Evolutionary conservation across 805 yeast genomes (phyloP).

Genomic region (Starmerella floris): DNA sequence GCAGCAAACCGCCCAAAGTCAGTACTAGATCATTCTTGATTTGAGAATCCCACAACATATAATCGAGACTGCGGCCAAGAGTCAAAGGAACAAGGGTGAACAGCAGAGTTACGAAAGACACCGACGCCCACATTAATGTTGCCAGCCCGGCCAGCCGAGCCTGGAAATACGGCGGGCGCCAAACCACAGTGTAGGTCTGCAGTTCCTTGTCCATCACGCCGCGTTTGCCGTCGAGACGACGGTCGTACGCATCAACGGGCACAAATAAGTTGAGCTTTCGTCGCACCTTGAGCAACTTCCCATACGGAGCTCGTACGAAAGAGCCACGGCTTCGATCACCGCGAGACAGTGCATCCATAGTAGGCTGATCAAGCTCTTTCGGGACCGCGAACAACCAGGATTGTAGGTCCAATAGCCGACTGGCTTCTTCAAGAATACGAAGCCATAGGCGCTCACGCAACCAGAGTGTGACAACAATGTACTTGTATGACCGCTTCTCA

Average conservation of each 20-base stretch:
- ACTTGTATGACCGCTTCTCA: slow-evolving; percentile 44
- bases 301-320: slow-evolving; percentile 68
- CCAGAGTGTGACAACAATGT: slow-evolving; percentile 38
- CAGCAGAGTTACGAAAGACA: slow-evolving; percentile 1
- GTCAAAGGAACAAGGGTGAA: slow-evolving; percentile 12
- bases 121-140: slow-evolving; percentile 32
- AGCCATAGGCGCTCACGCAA: slow-evolving; percentile 27
- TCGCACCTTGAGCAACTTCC: slow-evolving; percentile 50
- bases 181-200: slow-evolving; percentile 56
- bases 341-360: slow-evolving; percentile 32
- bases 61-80: slow-evolving; percentile 14
- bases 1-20: slow-evolving; percentile 3
- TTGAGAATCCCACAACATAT: neutral
- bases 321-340: slow-evolving; percentile 66
- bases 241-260: slow-evolving; percentile 58
- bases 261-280: slow-evolving; percentile 58
- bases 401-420: slow-evolving; percentile 13
- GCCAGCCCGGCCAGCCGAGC: slow-evolving; percentile 41
- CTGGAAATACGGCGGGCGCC: slow-evolving; percentile 70
- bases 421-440: slow-evolving; percentile 5
- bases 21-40: slow-evolving; percentile 13
- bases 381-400: slow-evolving; percentile 32
- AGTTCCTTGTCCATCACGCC: slow-evolving; percentile 31
- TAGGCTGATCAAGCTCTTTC: slow-evolving; percentile 32
- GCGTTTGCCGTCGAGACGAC: slow-evolving; percentile 34